A percentile compares a stretch with the other conserved stretches of the same genome.
Evolutionary conservation across 108 stramenopile species (phyloP).

Genomic region (Asterionellopsis glacialis): DNA sequence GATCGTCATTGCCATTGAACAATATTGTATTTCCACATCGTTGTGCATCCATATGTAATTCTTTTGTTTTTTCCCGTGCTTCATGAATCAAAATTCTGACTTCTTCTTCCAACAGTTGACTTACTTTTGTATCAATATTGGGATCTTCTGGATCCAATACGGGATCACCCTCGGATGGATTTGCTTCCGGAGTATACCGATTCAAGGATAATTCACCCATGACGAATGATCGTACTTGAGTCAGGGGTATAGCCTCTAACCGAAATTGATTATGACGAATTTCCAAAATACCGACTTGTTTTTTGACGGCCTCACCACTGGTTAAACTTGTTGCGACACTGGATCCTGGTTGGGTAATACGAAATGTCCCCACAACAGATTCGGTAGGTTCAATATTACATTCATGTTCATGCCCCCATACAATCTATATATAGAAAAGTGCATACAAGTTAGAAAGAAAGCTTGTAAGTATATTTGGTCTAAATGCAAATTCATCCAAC

Average conservation of each 20-base stretch:
- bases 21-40: constrained; percentile 31
- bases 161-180: constrained; percentile 31
- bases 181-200: too few species aligned
- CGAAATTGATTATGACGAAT: constrained; percentile 72
- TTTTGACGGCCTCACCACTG: constrained; percentile 82
- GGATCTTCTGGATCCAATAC: constrained; percentile 74
- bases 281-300: constrained; percentile 86
- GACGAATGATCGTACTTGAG: constrained; percentile 79
- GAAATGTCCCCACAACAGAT: constrained; percentile 89
- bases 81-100: constrained; percentile 62
- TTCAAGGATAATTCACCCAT: constrained; percentile 63
- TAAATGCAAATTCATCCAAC: neutral
- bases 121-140: constrained; percentile 68
- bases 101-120: constrained; percentile 48
- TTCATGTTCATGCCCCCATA: constrained; percentile 98
- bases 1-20: constrained; percentile 14
- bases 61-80: constrained; percentile 32
- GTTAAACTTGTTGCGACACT: constrained; percentile 89
- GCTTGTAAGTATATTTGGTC: neutral
- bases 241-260: constrained; percentile 63
- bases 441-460: neutral
- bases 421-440: constrained; percentile 7
- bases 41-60: constrained; percentile 30
- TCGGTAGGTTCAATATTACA: constrained; percentile 81
- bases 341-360: constrained; percentile 93